Conservation (phyloP, 305 asterid species). For the Andrographis paniculata region DNA sequence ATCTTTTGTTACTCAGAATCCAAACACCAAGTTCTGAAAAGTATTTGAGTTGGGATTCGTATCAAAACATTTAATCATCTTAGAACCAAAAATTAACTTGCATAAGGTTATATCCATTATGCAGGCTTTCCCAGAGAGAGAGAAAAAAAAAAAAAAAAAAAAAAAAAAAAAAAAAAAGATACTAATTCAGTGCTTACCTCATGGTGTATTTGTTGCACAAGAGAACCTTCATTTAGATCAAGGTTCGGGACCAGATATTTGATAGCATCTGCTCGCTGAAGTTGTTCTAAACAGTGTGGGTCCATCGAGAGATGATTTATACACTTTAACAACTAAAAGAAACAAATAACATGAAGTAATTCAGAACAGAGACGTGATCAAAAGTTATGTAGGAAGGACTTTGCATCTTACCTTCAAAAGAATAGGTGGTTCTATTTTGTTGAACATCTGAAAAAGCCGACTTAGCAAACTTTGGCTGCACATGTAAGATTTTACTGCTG, state of each 20-base stretch:
- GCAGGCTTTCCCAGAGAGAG: not conserved
- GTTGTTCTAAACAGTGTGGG: conserved; percentile 70
- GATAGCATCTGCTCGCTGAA: conserved; percentile 77
- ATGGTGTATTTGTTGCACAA: conserved; percentile 58
- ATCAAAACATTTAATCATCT: too few relatives aligned
- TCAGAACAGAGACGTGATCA: conserved; percentile 12
- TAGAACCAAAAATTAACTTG: not conserved
- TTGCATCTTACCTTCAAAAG: conserved; percentile 66
- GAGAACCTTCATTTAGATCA: conserved; percentile 59
- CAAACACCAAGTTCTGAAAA: too few relatives aligned
- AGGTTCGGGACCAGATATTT: conserved; percentile 71
- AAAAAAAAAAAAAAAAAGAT: conserved; percentile 4
- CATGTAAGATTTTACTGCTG: conserved; percentile 86
- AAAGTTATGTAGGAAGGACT: not conserved
- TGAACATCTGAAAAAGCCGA: conserved; percentile 98
- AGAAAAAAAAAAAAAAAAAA: conserved; percentile 18
- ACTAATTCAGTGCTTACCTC: conserved; percentile 40
- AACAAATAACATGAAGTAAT: conserved; percentile 10
- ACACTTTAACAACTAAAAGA: conserved; percentile 57
- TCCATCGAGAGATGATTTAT: conserved; percentile 70
- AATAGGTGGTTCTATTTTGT: conserved; percentile 92
- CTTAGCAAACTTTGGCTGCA: conserved; percentile 96
- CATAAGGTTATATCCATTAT: too few relatives aligned
- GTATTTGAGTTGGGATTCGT: not conserved
- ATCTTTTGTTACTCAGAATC: too few relatives aligned